Percentiles rank a stretch among this genome's conserved stretches.
Evolutionary conservation across 176 grass and related monocot species (phyloP).

Genomic region (Ensete glaucum): DNA sequence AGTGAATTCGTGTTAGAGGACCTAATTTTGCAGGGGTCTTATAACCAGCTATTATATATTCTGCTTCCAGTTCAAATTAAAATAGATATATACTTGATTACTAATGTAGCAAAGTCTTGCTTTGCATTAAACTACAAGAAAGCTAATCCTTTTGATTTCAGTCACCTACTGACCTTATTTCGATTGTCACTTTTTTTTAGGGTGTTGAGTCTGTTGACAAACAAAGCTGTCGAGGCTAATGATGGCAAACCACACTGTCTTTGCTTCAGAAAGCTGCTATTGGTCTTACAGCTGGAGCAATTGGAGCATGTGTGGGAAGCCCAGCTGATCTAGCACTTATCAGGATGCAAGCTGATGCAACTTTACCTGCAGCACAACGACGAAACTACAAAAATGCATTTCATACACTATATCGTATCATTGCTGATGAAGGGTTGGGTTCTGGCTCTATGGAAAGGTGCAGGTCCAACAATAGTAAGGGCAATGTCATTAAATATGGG

Average conservation of each 20-base stretch:
- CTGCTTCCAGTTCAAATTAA: too few relatives aligned
- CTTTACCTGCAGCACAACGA: slow-evolving; percentile 59
- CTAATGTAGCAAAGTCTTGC: neutral
- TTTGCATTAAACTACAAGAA: neutral
- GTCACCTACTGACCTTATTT: neutral
- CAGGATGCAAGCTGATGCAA: slow-evolving; percentile 93
- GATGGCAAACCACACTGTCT: slow-evolving; percentile 78
- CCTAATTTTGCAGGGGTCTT: too few relatives aligned
- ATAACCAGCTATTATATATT: too few relatives aligned
- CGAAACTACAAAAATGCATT: slow-evolving; percentile 91
- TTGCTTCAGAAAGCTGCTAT: slow-evolving; percentile 73
- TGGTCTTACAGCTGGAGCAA: slow-evolving; percentile 81
- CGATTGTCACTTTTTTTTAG: slow-evolving; percentile 26
- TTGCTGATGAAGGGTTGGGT: slow-evolving; percentile 82
- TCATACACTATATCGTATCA: slow-evolving; percentile 66
- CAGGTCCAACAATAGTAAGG: slow-evolving; percentile 80
- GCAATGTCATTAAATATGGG: slow-evolving; percentile 95
- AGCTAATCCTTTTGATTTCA: neutral
- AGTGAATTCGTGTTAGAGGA: too few relatives aligned
- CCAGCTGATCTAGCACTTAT: slow-evolving; percentile 89
- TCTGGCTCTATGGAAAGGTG: slow-evolving; percentile 87
- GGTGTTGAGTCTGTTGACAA: slow-evolving; percentile 46
- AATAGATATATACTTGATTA: too few relatives aligned
- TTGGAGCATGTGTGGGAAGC: slow-evolving; percentile 71
- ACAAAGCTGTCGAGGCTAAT: slow-evolving; percentile 90